phyloP scores from a whole-genome alignment of 352 stramenopile species.

The Globisporangium paddicum region DNA sequence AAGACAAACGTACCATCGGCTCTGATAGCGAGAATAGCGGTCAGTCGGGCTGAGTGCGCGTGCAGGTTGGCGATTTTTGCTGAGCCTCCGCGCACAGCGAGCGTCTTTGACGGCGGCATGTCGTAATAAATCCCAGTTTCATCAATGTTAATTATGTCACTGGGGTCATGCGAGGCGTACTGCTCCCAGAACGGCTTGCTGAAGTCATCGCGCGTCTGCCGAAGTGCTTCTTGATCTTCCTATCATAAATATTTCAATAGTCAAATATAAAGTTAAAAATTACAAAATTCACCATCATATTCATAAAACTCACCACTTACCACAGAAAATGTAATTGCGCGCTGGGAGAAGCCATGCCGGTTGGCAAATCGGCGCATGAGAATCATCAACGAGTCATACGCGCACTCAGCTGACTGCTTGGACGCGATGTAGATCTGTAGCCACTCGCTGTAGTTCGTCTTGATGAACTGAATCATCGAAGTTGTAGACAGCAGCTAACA shows the following conservation, averaged over 20 bases:
- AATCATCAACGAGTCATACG: neutral
- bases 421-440: neutral
- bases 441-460: neutral
- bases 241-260: neutral
- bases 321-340: too few species aligned
- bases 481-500: neutral
- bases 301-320: neutral
- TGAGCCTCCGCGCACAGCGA: too few species aligned
- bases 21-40: too few species aligned
- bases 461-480: neutral
- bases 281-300: neutral
- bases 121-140: neutral
- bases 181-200: neutral
- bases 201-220: neutral
- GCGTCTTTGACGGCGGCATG: too few species aligned
- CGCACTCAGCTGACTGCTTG: neutral
- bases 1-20: too few species aligned
- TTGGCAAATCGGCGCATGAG: neutral
- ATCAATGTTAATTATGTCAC: too few species aligned
- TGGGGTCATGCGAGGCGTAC: neutral
- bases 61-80: too few species aligned
- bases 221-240: neutral
- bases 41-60: too few species aligned
- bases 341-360: too few species aligned
- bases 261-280: neutral